These are phyloP conservation scores for Besnoitia besnoiti DNA, from an alignment of 169 alveolate genomes.

Conservation along the genomic window DNA sequence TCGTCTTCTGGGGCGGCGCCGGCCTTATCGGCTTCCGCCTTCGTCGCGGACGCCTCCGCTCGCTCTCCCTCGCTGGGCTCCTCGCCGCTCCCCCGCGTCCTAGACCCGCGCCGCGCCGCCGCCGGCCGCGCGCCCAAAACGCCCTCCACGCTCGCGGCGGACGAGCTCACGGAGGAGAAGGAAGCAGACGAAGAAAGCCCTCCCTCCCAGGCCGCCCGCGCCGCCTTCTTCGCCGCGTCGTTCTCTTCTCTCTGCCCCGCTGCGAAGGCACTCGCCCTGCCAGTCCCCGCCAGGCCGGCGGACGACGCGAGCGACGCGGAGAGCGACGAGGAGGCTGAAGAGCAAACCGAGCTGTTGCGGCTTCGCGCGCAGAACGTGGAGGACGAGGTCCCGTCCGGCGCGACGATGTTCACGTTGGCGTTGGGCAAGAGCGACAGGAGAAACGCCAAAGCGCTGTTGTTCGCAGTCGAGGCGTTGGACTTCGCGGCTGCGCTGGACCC, in stretches of 20 bases:
- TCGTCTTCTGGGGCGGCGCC: too few relatives aligned
- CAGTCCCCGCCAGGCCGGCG: not conserved
- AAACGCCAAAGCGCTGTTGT: conserved; percentile 21
- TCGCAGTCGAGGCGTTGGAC: not conserved
- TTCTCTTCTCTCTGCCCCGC: too few relatives aligned
- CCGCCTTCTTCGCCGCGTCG: not conserved
- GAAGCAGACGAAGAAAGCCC: not conserved
- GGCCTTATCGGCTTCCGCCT: too few relatives aligned
- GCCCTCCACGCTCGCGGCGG: too few relatives aligned
- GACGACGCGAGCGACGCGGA: not conserved
- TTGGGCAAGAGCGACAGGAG: conserved; percentile 23
- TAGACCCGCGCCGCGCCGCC: too few relatives aligned
- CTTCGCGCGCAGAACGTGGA: not conserved
- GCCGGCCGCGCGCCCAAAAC: too few relatives aligned
- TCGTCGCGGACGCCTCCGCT: not conserved
- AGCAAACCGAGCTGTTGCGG: not conserved
- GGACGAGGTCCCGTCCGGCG: not conserved
- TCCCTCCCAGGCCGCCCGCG: not conserved
- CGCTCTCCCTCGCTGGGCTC: not conserved
- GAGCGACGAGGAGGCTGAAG: too few relatives aligned
- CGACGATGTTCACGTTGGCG: conserved; percentile 34
- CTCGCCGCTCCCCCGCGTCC: too few relatives aligned
- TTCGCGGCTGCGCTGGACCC: not conserved
- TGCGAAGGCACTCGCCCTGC: not conserved
- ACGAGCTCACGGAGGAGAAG: too few relatives aligned